Evolutionary conservation across 441 rosid species (phyloP).

Genomic region (Eutrema salsugineum): DNA sequence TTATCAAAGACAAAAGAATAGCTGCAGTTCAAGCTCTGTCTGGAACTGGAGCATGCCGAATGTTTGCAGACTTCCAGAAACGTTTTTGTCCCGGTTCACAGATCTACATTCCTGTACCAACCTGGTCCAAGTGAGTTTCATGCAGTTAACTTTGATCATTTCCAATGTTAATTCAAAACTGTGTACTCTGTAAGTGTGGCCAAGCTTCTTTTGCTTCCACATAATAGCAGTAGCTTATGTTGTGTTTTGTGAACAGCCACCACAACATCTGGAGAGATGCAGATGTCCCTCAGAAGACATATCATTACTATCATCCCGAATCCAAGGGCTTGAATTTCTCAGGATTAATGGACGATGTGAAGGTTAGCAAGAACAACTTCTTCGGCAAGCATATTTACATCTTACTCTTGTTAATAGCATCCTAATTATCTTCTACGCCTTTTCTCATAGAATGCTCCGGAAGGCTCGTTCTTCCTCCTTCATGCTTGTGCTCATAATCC

Average conservation of each 20-base stretch:
- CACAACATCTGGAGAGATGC: slow-evolving; percentile 99
- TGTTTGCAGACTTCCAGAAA: slow-evolving; percentile 94
- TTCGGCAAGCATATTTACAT: background rate
- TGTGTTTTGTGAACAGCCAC: no score
- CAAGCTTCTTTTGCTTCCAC: no score
- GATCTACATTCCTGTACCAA: slow-evolving; percentile 87
- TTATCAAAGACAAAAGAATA: slow-evolving; percentile 72
- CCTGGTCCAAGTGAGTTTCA: slow-evolving; percentile 88
- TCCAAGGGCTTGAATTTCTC: slow-evolving; percentile 79
- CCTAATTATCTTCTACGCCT: background rate
- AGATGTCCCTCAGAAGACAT: slow-evolving; percentile 70
- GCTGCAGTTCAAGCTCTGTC: slow-evolving; percentile 93
- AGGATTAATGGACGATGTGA: no score
- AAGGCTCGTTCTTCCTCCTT: slow-evolving; percentile 88
- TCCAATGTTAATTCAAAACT: background rate
- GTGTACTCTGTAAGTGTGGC: background rate
- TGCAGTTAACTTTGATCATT: background rate
- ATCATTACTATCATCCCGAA: slow-evolving; percentile 87
- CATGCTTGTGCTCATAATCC: slow-evolving; percentile 99
- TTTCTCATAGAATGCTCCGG: slow-evolving; percentile 71
- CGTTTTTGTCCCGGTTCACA: slow-evolving; percentile 83
- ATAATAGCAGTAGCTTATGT: no score
- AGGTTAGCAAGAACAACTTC: slow-evolving; percentile 44
- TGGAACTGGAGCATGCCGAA: slow-evolving; percentile 94
- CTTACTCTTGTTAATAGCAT: background rate